Percentiles rank a stretch among this genome's conserved stretches.
phyloP scores from a whole-genome alignment of 2,329 filamentous ascomycete species.

The Botrytis galanthina region DNA sequence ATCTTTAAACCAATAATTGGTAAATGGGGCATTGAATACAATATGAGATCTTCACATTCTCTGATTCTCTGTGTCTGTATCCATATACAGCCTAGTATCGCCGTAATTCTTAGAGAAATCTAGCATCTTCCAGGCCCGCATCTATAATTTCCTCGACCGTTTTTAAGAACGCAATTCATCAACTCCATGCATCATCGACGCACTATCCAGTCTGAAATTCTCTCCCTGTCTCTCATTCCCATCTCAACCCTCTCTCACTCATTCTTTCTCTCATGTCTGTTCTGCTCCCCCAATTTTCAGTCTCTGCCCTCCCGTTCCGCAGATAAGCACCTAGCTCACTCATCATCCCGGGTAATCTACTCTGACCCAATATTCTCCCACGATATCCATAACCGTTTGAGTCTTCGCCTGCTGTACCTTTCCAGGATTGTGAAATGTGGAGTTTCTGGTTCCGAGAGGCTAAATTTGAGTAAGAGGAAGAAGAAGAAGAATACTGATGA shows the following conservation, averaged over 20 bases:
- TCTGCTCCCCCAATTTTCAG: not conserved
- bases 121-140: no score
- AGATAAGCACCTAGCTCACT: conserved; percentile 19
- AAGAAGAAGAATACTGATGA: not conserved
- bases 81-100: not conserved
- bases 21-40: not conserved
- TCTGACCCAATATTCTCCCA: conserved; percentile 1
- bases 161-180: not conserved
- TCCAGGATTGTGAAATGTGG: not conserved
- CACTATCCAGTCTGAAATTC: not conserved
- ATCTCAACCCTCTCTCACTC: not conserved
- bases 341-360: conserved; percentile 29
- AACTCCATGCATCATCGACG: not conserved
- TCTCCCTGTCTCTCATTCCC: not conserved
- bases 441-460: not conserved
- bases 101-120: not conserved
- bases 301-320: no score
- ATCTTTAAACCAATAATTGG: not conserved
- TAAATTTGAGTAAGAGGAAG: not conserved
- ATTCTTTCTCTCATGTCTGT: not conserved
- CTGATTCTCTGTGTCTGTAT: not conserved
- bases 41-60: not conserved
- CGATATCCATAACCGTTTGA: conserved; percentile 15
- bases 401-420: conserved; percentile 2
- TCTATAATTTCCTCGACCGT: not conserved